Evolutionary conservation across 768 basidiomycete genomes (phyloP).

Genomic region (Suillus variegatus): DNA sequence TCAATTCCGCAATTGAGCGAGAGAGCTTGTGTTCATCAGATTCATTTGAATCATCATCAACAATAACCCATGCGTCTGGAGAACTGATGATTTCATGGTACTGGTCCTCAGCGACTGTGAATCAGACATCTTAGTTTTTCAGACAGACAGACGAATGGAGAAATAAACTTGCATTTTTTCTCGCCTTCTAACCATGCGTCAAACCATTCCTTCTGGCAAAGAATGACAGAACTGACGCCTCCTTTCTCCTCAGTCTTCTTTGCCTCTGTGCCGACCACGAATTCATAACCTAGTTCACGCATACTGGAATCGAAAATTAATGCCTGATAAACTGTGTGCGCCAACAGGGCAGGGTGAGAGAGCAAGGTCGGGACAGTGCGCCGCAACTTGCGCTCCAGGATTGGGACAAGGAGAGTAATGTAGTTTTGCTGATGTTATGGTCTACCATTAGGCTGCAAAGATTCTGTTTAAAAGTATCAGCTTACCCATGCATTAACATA

Average conservation of each 20-base stretch:
- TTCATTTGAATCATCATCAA: constrained; percentile 60
- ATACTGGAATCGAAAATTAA: constrained; percentile 83
- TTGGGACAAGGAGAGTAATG: constrained; percentile 71
- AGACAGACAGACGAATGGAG: neutral
- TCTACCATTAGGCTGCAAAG: constrained; percentile 4
- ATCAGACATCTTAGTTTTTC: neutral
- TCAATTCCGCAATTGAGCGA: constrained; percentile 40
- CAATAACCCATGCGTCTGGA: constrained; percentile 83
- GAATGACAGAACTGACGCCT: constrained; percentile 79
- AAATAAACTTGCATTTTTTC: constrained; percentile 67
- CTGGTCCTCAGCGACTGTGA: constrained; percentile 81
- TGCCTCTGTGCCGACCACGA: constrained; percentile 33
- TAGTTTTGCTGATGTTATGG: constrained; percentile 70
- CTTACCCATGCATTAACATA: constrained; percentile 77
- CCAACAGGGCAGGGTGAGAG: constrained; percentile 79
- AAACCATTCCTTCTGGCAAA: constrained; percentile 89
- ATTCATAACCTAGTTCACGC: constrained; percentile 69
- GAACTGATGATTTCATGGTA: constrained; percentile 83
- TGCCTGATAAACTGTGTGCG: constrained; percentile 95
- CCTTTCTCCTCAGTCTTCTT: constrained; percentile 51
- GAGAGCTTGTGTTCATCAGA: constrained; percentile 29
- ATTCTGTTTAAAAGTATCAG: constrained; percentile 3
- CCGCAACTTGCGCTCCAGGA: constrained; percentile 74
- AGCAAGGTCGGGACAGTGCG: constrained; percentile 75
- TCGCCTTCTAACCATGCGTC: constrained; percentile 89